These are phyloP conservation scores for Fallopia convolvulus DNA, from an alignment of 148 eudicot species.

Conservation along the genomic window DNA sequence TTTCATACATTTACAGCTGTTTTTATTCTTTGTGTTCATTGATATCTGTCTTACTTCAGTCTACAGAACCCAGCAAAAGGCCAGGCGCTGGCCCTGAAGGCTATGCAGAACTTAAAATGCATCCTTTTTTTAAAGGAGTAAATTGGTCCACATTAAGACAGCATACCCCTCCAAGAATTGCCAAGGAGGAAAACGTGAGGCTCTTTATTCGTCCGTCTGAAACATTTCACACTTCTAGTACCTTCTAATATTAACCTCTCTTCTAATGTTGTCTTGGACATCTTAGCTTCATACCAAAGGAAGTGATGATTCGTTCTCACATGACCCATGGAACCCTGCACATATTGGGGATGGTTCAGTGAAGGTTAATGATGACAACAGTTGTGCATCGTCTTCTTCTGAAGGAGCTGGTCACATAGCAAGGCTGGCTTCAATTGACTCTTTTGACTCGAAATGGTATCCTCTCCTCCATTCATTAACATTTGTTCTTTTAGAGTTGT, in stretches of 20 bases:
- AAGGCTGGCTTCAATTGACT: conserved; percentile 95
- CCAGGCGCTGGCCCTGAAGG: conserved; percentile 97
- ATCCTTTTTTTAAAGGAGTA: conserved; percentile 73
- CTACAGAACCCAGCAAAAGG: conserved; percentile 78
- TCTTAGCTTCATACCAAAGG: conserved; percentile 43
- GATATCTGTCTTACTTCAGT: conserved; percentile 35
- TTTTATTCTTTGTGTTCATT: neutral
- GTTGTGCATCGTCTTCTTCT: conserved; percentile 50
- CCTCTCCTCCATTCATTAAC: no score
- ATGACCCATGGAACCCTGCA: conserved; percentile 67
- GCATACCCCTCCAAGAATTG: conserved; percentile 73
- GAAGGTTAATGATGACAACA: conserved; percentile 43
- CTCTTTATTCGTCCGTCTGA: conserved; percentile 2
- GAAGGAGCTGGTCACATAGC: conserved; percentile 64
- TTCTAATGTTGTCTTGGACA: conserved; percentile 10
- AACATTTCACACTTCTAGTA: neutral
- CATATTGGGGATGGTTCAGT: conserved; percentile 66
- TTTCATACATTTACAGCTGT: neutral
- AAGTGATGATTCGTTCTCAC: conserved; percentile 39
- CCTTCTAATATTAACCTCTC: neutral
- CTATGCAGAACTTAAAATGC: conserved; percentile 63
- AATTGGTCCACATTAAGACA: conserved; percentile 71
- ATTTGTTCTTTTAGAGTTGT: no score
- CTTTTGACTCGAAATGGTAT: conserved; percentile 96
- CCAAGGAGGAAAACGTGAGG: conserved; percentile 52